A percentile compares a stretch with the other conserved stretches of the same genome.
These are phyloP conservation scores for Danielia reshetovae DNA, from an alignment of 805 yeast genomes.

Conservation along the genomic window DNA sequence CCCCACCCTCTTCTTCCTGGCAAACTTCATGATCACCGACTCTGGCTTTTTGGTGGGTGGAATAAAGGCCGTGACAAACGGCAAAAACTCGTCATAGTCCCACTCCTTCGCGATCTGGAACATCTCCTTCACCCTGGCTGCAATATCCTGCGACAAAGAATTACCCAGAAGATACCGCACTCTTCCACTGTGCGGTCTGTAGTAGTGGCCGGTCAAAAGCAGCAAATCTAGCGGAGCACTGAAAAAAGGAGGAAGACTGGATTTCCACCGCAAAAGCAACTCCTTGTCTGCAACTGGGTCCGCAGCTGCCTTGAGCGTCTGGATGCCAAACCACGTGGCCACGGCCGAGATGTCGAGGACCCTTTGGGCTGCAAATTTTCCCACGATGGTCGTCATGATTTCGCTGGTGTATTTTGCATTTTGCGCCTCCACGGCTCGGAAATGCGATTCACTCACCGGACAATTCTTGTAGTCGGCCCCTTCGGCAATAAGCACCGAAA, in stretches of 20 bases:
- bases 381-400: constrained; percentile 48
- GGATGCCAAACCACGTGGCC: constrained; percentile 62
- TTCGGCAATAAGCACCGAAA: constrained; percentile 25
- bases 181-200: constrained; percentile 39
- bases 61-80: constrained; percentile 28
- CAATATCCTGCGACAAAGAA: constrained; percentile 39
- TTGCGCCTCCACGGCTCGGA: constrained; percentile 15
- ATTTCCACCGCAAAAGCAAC: constrained; percentile 60
- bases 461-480: no score
- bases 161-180: constrained; percentile 53
- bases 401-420: constrained; percentile 26
- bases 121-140: constrained; percentile 26
- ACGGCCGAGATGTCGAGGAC: constrained; percentile 41
- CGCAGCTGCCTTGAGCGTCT: constrained; percentile 32
- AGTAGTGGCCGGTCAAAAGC: constrained; percentile 53
- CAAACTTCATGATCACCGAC: constrained; percentile 34
- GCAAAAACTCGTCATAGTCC: constrained; percentile 39
- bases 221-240: constrained; percentile 55
- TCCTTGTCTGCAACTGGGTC: constrained; percentile 35
- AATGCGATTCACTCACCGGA: constrained; percentile 2
- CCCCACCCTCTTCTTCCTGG: constrained; percentile 31
- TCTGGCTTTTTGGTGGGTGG: constrained; percentile 37
- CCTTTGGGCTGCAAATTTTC: constrained; percentile 37
- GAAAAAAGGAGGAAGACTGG: constrained; percentile 59
- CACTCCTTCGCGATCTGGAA: constrained; percentile 30